Evolutionary conservation across 2,329 filamentous ascomycete species (phyloP).

Genomic region (Fusarium nodosum): DNA sequence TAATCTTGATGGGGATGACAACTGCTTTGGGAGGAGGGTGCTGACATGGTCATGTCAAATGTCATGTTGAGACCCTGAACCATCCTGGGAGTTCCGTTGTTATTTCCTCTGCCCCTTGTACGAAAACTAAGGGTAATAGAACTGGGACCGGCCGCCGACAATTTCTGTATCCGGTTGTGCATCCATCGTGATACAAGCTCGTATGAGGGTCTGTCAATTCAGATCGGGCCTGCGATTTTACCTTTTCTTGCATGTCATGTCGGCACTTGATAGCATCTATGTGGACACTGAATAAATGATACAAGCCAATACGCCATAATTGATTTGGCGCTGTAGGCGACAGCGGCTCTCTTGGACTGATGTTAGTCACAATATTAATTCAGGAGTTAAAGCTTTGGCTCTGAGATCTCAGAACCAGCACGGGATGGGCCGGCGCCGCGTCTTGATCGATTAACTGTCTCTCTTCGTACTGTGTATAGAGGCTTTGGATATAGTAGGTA

Average conservation of each 20-base stretch:
- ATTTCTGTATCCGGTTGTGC: constrained; percentile 1
- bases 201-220: not conserved
- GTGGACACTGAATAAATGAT: not conserved
- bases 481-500: not conserved
- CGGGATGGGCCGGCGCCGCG: constrained; percentile 43
- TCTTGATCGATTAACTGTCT: not conserved
- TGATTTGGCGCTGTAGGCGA: not conserved
- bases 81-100: constrained; percentile 17
- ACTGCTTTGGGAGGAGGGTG: constrained; percentile 21
- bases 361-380: not conserved
- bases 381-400: constrained; percentile 9
- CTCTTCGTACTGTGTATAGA: not conserved
- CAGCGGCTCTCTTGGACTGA: not conserved
- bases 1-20: constrained; percentile 19
- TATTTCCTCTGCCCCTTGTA: constrained; percentile 9
- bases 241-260: not conserved
- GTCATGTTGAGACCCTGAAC: constrained; percentile 24
- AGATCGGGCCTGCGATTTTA: not conserved
- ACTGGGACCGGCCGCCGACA: constrained; percentile 25
- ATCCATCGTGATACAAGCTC: not conserved
- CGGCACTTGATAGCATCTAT: not conserved
- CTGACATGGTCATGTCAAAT: constrained; percentile 17
- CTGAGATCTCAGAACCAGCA: constrained; percentile 15
- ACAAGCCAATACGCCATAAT: not conserved
- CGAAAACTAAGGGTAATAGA: constrained; percentile 1